Percentiles rank a stretch among this genome's conserved stretches.
Conservation (phyloP, 495 filamentous ascomycete genomes). For the Thermothielavioides terrestris region DNA sequence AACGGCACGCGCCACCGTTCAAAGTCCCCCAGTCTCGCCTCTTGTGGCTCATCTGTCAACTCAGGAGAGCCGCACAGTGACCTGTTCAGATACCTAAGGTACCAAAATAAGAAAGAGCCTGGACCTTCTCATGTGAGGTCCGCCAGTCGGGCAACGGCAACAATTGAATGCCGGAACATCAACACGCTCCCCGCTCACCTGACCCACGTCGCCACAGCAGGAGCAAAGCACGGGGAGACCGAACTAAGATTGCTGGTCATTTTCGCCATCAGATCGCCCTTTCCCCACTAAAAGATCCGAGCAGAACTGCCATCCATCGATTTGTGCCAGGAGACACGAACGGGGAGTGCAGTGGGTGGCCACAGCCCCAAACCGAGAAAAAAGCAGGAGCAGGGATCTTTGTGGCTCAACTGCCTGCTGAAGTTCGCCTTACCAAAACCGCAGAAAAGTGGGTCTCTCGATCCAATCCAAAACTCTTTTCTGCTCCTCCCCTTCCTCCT, state of each 20-base stretch:
- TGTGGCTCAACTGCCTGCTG: constrained; percentile 6
- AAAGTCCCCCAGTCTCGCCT: no score
- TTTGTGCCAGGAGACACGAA: neutral
- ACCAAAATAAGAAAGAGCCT: no score
- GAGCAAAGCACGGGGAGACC: neutral
- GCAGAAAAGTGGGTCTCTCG: constrained; percentile 21
- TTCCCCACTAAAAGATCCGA: neutral
- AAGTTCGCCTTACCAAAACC: constrained; percentile 29
- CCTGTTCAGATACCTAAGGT: no score
- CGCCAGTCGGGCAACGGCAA: no score
- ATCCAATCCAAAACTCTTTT: constrained; percentile 30
- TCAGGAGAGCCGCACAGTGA: no score
- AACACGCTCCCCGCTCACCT: neutral
- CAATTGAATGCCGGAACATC: no score
- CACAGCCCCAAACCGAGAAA: constrained; percentile 5
- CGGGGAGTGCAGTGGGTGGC: constrained; percentile 1
- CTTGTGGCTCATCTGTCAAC: no score
- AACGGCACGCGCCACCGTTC: no score
- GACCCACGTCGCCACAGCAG: neutral
- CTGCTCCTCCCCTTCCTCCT: constrained; percentile 16
- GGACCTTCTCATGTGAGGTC: neutral
- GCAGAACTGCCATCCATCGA: neutral
- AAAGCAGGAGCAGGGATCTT: constrained; percentile 6
- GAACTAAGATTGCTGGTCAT: neutral
- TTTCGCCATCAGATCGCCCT: neutral